A percentile compares a stretch with the other conserved stretches of the same genome.
Evolutionary conservation across 176 grass and related monocot species (phyloP).

Genomic region (Carex pumila): DNA sequence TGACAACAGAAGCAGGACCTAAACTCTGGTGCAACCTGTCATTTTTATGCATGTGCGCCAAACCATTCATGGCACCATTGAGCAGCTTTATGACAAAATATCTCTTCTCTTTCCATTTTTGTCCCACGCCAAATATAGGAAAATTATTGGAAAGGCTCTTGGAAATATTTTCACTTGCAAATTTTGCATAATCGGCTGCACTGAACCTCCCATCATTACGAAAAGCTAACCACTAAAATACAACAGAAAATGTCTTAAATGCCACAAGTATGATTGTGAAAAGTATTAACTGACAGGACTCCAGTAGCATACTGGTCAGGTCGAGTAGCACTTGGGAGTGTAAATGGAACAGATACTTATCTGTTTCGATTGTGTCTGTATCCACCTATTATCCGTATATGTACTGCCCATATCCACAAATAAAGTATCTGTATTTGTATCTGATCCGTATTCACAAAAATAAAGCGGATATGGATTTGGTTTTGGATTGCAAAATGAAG

Average conservation of each 20-base stretch:
- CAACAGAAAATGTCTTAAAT: not conserved
- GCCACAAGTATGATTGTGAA: not conserved
- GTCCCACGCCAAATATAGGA: conserved; percentile 33
- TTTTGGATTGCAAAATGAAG: no score
- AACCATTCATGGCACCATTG: conserved; percentile 78
- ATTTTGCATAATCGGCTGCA: conserved; percentile 73
- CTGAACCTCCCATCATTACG: conserved; percentile 76
- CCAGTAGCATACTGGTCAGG: not conserved
- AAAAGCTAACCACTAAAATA: conserved; percentile 79
- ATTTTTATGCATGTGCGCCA: conserved; percentile 67
- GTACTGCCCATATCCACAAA: no score
- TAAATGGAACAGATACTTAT: no score
- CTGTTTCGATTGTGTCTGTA: no score
- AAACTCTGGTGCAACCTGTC: conserved; percentile 93
- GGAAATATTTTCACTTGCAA: conserved; percentile 44
- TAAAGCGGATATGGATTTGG: no score
- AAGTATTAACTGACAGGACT: not conserved
- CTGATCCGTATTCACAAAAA: no score
- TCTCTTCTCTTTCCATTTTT: conserved; percentile 66
- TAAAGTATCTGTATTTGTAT: no score
- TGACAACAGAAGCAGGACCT: conserved; percentile 76
- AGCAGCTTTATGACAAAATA: conserved; percentile 83
- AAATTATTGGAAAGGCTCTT: conserved; percentile 33
- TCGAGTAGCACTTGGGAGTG: not conserved
- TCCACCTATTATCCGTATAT: no score